Conservation (phyloP, 2,329 filamentous ascomycete species). For the Fusarium torulosum region DNA sequence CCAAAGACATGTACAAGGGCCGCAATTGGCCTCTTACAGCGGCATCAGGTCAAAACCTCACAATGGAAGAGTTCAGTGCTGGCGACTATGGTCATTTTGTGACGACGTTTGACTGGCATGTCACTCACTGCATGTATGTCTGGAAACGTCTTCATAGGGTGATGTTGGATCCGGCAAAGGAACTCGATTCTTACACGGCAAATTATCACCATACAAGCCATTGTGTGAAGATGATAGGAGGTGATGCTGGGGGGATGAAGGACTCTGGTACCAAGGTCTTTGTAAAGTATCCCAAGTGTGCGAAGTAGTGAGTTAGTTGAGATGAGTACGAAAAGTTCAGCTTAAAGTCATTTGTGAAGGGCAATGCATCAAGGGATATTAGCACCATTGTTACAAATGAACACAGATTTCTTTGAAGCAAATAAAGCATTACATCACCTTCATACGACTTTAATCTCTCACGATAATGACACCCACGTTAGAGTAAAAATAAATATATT, state of each 20-base stretch:
- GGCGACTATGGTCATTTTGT: constrained; percentile 3
- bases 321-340: accelerated
- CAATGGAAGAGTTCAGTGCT: neutral
- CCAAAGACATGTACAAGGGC: neutral
- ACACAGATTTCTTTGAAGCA: too few species aligned
- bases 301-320: neutral
- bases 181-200: constrained; percentile 14
- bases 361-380: too few species aligned
- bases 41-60: constrained; percentile 2
- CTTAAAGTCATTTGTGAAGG: too few species aligned
- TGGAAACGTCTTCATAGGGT: constrained; percentile 14
- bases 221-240: constrained; percentile 12
- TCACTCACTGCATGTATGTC: constrained; percentile 19
- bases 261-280: constrained; percentile 12
- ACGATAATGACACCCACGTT: too few species aligned
- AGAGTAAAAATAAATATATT: too few species aligned
- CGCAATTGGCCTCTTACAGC: neutral
- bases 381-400: too few species aligned
- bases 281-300: constrained; percentile 20
- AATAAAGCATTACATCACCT: too few species aligned
- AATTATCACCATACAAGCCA: constrained; percentile 13
- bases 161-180: neutral
- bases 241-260: constrained; percentile 1
- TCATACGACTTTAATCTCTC: too few species aligned
- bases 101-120: constrained; percentile 14